Percentiles rank a stretch among this genome's conserved stretches.
phyloP scores from a whole-genome alignment of 1,284 basidiomycete species.

The Moesziomyces parantarcticus region DNA sequence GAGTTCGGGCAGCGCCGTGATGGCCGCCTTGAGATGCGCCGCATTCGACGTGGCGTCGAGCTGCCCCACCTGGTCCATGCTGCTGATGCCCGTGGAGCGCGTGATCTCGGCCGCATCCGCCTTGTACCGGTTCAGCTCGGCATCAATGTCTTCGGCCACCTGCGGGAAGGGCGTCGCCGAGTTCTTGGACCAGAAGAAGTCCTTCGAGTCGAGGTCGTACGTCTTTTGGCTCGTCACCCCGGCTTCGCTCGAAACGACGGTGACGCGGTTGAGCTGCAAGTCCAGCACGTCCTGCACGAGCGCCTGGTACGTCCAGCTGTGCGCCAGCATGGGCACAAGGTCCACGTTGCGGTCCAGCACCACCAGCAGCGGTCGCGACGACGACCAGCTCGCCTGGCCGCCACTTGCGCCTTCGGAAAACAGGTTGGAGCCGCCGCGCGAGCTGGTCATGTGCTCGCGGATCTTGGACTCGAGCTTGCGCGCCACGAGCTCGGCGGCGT shows the following conservation, averaged over 20 bases:
- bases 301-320: conserved; percentile 99
- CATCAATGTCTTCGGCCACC: conserved; percentile 96
- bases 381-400: conserved; percentile 33
- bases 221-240: conserved; percentile 50
- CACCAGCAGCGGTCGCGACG: conserved; percentile 74
- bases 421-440: conserved; percentile 68
- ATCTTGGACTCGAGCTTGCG: conserved; percentile 93
- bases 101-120: conserved; percentile 97
- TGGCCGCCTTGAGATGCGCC: conserved; percentile 93
- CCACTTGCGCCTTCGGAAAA: conserved; percentile 59
- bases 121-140: conserved; percentile 91
- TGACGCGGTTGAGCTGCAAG: conserved; percentile 95
- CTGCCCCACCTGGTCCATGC: conserved; percentile 84
- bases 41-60: conserved; percentile 88
- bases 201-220: conserved; percentile 96
- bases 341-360: conserved; percentile 96
- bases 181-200: conserved; percentile 99
- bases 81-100: conserved; percentile 92
- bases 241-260: conserved; percentile 71
- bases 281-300: conserved; percentile 97
- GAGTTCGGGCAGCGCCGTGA: conserved; percentile 96
- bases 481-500: conserved; percentile 98
- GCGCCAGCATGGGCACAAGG: conserved; percentile 91
- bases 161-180: conserved; percentile 96
- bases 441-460: conserved; percentile 86